Evolutionary conservation across 1,139 yeast genomes (phyloP), one percentile per base, ranked within the genome.

Genomic region (Pichia cactophila): DNA sequence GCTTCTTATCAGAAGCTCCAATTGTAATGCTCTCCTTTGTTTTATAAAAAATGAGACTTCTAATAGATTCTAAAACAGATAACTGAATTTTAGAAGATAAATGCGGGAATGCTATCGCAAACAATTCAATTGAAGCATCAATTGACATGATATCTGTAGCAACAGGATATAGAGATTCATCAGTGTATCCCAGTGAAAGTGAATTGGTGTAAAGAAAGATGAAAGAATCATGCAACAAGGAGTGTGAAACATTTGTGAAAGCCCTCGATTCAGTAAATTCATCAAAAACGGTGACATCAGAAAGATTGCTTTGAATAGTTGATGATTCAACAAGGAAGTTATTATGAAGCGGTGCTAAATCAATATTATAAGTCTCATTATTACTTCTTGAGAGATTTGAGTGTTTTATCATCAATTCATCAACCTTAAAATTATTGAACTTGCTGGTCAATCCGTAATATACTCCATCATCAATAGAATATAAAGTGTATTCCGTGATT

Each of bases 11-110:
- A 4, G 37, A 36, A 3, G 42, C 23, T 2, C 43, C 50, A 9
- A 41, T 44, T 7, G 52, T 52, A 38, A 26, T 64, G 54, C 33
- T 62, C 57, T 37, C 69, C 55, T 41, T 66, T 56, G 60, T 60
- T 66, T 59, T 54, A 36, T 69, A 68, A 43, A 69, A 63, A 39
- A 80, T 56, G 8, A 83, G 77, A 3, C 81, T 71, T 57, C 90
- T 74, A 54, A 92, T 69, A 53, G 84, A 89, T 57, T 90, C 97
- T 44, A 92, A 66, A 37, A 92, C 73, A 1, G 97, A 88, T 50
- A 85, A 83, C 61, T 92, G 97, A 50, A 92, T 85, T 55, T 88
- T 86, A 10, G 79, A 67, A n/a, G 90, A 79, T 58, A 92, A 75
- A 53, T 75, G 72, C 0, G 95, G 88, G 57, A 92, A 85, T 0